A percentile compares a stretch with the other conserved stretches of the same genome.
Evolutionary conservation across 2,329 filamentous ascomycete genomes (phyloP).

Genomic region (Cadophora gregata): DNA sequence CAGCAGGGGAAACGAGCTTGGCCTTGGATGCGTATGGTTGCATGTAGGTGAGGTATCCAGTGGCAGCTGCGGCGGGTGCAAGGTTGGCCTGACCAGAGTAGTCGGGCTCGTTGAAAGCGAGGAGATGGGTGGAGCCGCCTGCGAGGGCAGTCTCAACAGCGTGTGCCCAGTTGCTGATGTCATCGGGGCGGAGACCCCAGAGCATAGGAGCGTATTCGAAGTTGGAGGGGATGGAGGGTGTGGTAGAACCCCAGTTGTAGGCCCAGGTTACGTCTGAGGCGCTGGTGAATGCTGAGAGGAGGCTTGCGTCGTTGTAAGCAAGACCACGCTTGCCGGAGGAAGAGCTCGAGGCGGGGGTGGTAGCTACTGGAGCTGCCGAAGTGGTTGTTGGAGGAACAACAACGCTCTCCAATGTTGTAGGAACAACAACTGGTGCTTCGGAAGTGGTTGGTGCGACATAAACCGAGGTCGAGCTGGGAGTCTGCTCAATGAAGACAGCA

Average conservation of each 20-base stretch:
- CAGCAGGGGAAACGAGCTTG: constrained; percentile 53
- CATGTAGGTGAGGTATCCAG: constrained; percentile 51
- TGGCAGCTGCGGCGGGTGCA: constrained; percentile 45
- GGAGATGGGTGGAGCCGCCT: constrained; percentile 60
- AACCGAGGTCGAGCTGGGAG: constrained; percentile 6
- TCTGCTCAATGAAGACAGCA: constrained; percentile 15
- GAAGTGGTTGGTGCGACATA: constrained; percentile 19
- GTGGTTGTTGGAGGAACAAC: constrained; percentile 10
- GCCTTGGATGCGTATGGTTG: constrained; percentile 51
- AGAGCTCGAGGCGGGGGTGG: constrained; percentile 15
- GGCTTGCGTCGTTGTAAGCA: constrained; percentile 65
- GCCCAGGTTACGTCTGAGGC: constrained; percentile 59
- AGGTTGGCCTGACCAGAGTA: constrained; percentile 61
- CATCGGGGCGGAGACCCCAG: constrained; percentile 57
- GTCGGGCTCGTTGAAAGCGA: constrained; percentile 78
- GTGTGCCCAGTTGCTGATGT: constrained; percentile 56
- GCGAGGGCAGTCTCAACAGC: constrained; percentile 59
- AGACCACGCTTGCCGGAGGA: constrained; percentile 62
- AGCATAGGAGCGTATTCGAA: constrained; percentile 72
- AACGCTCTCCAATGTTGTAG: constrained; percentile 14
- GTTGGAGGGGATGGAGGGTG: constrained; percentile 47
- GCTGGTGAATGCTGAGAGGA: constrained; percentile 57
- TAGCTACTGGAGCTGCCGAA: constrained; percentile 10
- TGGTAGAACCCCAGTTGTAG: constrained; percentile 70
- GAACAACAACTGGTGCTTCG: constrained; percentile 19